Evolutionary conservation across 305 asterid genomes (phyloP), one percentile per base, ranked within the genome.

Genomic region (Ajuga reptans): DNA sequence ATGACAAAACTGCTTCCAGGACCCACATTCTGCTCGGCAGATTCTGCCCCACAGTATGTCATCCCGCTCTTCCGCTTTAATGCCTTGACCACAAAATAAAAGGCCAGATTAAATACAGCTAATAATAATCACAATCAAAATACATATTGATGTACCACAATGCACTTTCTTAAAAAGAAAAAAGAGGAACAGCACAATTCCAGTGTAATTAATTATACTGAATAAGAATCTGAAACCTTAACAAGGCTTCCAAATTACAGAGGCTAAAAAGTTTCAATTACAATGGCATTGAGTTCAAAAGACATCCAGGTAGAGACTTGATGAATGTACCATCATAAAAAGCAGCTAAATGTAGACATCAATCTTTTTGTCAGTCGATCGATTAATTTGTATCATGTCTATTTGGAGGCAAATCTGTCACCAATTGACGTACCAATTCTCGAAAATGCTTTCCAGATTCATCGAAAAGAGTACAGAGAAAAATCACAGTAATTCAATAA

Each of bases 41-140:
- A 69, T 60, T 74, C 80, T 5, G 55, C 72, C 78, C 78, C 85
- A 75, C 27, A 69, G 66, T 76, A 79, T 37, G 83, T 70, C 60
- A 58, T 72, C 42, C 82, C 79, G 59, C 69, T 68, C 83, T 87
- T 89, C 77, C 92, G 82, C 84, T 91, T 87, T 50, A 74, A 77
- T 75, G 84, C 83, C 93, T 89, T 37, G 50, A 56, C 75, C 17
- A 60, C 54, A 76, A 73, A 66, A 57, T 14, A 54, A 56, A 53
- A 68, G 56, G 11, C 64, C 50, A 27, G 49, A 51, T 57, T n/a
- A 64, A 24, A 12, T 54, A 4, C 1, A 27, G 43, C 56, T 66
- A 27, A 62, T 6, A 59, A 29, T 60, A 9, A 42, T 47, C 4
- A 45, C 14, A 21, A 45, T 14, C 52, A 66, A 45, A 49, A 1